Evolutionary conservation across 768 basidiomycete species (phyloP).

Genomic region (Pulveroboletus sp.): DNA sequence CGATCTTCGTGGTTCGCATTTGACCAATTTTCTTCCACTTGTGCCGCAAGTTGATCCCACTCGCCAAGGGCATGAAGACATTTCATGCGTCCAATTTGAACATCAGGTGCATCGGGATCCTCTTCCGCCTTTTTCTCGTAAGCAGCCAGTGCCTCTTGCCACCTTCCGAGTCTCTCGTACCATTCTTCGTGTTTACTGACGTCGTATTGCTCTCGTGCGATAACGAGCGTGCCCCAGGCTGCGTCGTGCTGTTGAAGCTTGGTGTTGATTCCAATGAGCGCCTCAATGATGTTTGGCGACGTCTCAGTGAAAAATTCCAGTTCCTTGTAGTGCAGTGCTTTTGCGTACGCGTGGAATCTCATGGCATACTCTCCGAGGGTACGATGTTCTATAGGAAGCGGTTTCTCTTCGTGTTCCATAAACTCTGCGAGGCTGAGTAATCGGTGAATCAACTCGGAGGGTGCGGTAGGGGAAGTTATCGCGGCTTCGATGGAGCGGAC

Average conservation of each 20-base stretch:
- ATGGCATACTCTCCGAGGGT: constrained; percentile 92
- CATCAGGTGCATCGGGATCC: constrained; percentile 72
- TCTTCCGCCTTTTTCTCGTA: constrained; percentile 75
- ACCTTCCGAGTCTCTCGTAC: constrained; percentile 94
- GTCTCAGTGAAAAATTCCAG: constrained; percentile 93
- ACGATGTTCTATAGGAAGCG: constrained; percentile 87
- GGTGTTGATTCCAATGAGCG: constrained; percentile 94
- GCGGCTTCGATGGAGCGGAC: constrained; percentile 86
- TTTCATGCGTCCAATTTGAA: constrained; percentile 88
- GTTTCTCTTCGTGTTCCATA: constrained; percentile 98
- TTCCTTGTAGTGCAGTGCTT: constrained; percentile 98
- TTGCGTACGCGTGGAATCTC: constrained; percentile 92
- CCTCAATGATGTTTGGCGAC: constrained; percentile 85
- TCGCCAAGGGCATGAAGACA: constrained; percentile 96
- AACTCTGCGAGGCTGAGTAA: constrained; percentile 94
- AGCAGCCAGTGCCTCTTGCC: constrained; percentile 87
- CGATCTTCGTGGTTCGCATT: constrained; percentile 79
- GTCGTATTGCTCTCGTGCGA: constrained; percentile 86
- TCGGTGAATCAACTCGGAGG: constrained; percentile 85
- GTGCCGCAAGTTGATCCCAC: constrained; percentile 86
- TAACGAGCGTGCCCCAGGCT: constrained; percentile 92
- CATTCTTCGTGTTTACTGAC: constrained; percentile 94
- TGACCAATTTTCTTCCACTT: constrained; percentile 86
- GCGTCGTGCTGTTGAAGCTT: constrained; percentile 96
- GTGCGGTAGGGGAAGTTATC: constrained; percentile 69